These are phyloP conservation scores for Artomyces pyxidatus DNA, from an alignment of 768 basidiomycete species.

Conservation along the genomic window DNA sequence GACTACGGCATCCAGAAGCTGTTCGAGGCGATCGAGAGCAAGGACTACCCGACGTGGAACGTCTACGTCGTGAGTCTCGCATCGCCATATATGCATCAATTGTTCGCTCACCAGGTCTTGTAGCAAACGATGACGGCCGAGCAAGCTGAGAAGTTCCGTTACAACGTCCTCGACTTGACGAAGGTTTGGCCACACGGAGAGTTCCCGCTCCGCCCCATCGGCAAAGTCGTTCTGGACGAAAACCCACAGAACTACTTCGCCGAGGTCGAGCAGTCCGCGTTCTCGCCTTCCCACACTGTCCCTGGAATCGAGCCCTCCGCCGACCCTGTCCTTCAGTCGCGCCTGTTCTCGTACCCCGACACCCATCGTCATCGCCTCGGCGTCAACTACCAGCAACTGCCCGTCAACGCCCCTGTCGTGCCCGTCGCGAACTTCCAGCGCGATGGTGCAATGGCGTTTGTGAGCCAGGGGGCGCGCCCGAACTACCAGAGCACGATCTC, in stretches of 20 bases:
- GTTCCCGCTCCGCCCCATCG: slow-evolving; percentile 83
- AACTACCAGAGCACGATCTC: slow-evolving; percentile 80
- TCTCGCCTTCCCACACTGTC: slow-evolving; percentile 81
- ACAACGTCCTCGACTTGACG: slow-evolving; percentile 87
- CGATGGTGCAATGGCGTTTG: slow-evolving; percentile 59
- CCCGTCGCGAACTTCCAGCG: slow-evolving; percentile 90
- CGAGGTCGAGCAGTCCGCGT: slow-evolving; percentile 89
- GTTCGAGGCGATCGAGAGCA: slow-evolving; percentile 75
- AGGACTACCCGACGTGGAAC: slow-evolving; percentile 81
- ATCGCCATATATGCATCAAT: neutral
- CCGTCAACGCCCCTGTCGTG: slow-evolving; percentile 72
- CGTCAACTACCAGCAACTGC: slow-evolving; percentile 75
- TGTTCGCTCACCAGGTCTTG: slow-evolving; percentile 10
- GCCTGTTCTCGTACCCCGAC: slow-evolving; percentile 92
- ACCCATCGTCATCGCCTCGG: slow-evolving; percentile 84
- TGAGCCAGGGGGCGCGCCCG: slow-evolving; percentile 78
- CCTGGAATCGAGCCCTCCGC: slow-evolving; percentile 86
- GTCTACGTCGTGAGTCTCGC: slow-evolving; percentile 61
- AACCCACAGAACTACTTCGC: slow-evolving; percentile 86
- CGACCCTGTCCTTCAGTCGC: slow-evolving; percentile 90
- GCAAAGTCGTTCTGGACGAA: slow-evolving; percentile 76
- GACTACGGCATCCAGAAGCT: slow-evolving; percentile 79
- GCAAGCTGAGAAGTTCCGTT: slow-evolving; percentile 85
- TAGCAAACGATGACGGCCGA: slow-evolving; percentile 90
- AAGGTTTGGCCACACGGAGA: slow-evolving; percentile 87